phyloP scores from a whole-genome alignment of 148 eudicot genomes.

The Arbutus unedo region DNA sequence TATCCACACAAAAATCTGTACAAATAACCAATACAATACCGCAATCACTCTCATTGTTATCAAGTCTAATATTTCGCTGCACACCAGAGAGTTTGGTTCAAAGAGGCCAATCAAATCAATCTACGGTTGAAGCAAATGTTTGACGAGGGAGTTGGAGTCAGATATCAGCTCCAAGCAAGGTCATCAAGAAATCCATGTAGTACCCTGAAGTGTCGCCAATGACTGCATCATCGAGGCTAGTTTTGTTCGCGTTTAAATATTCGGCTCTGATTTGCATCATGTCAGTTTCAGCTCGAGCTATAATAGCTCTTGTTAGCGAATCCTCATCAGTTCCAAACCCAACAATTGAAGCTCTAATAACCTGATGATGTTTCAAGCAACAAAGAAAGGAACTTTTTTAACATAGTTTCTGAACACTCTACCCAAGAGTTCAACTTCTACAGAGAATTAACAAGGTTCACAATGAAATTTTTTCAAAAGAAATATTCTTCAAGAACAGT shows the following conservation, averaged over 20 bases:
- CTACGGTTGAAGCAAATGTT: background rate
- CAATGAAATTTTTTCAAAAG: background rate
- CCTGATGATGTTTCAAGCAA: slow-evolving; percentile 29
- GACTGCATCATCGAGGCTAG: slow-evolving; percentile 53
- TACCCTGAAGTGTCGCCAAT: slow-evolving; percentile 64
- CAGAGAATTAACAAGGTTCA: background rate
- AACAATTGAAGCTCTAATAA: slow-evolving; percentile 42
- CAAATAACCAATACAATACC: background rate
- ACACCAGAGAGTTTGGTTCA: background rate
- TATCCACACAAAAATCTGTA: background rate
- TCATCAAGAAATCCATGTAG: slow-evolving; percentile 56
- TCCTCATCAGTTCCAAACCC: slow-evolving; percentile 80
- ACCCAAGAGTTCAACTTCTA: too few species aligned
- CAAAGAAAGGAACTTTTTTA: background rate
- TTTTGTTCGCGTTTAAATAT: slow-evolving; percentile 37
- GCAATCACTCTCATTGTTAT: background rate
- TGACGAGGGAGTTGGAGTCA: background rate
- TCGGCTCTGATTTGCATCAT: slow-evolving; percentile 49
- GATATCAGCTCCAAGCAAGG: slow-evolving; percentile 50
- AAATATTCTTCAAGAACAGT: background rate
- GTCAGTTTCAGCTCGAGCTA: slow-evolving; percentile 71
- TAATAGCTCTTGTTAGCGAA: slow-evolving; percentile 63
- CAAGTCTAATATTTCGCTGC: slow-evolving; percentile 8
- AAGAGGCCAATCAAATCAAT: background rate
- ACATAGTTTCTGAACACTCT: too few species aligned